These are phyloP conservation scores for Syzygium grande DNA, from an alignment of 345 rosid genomes.

Conservation along the genomic window DNA sequence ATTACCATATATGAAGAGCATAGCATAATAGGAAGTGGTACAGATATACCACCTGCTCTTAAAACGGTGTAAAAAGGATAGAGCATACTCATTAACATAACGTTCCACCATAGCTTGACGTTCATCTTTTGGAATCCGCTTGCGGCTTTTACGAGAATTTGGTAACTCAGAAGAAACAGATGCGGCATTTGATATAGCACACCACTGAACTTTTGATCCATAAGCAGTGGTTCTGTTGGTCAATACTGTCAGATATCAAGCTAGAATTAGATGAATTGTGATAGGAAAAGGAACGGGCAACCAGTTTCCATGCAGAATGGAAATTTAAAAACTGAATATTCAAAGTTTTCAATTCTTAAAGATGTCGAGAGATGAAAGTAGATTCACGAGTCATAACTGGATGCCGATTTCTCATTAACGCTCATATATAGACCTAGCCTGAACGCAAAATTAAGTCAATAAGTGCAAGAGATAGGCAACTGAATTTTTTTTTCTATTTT, in stretches of 20 bases:
- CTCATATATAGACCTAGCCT: neutral
- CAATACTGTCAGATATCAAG: neutral
- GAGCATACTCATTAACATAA: conserved; percentile 27
- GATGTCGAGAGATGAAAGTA: neutral
- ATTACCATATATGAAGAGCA: neutral
- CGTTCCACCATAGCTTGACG: conserved; percentile 31
- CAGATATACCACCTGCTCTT: neutral
- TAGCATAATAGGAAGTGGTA: neutral
- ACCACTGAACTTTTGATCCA: conserved; percentile 14
- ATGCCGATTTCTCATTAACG: neutral
- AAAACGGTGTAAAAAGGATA: neutral
- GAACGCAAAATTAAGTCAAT: neutral
- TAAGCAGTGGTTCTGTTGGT: neutral
- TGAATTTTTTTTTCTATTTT: neutral
- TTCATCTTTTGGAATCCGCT: conserved; percentile 26
- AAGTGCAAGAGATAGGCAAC: neutral
- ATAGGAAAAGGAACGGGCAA: neutral
- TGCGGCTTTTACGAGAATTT: conserved; percentile 6
- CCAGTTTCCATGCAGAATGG: neutral
- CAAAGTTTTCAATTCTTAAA: neutral
- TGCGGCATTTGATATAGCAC: conserved; percentile 24
- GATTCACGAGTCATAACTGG: neutral
- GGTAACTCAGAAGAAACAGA: conserved; percentile 23
- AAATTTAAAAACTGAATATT: neutral
- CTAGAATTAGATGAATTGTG: neutral